Evolutionary conservation across 1,284 basidiomycete species (phyloP).

Genomic region (Meripilus lineatus): DNA sequence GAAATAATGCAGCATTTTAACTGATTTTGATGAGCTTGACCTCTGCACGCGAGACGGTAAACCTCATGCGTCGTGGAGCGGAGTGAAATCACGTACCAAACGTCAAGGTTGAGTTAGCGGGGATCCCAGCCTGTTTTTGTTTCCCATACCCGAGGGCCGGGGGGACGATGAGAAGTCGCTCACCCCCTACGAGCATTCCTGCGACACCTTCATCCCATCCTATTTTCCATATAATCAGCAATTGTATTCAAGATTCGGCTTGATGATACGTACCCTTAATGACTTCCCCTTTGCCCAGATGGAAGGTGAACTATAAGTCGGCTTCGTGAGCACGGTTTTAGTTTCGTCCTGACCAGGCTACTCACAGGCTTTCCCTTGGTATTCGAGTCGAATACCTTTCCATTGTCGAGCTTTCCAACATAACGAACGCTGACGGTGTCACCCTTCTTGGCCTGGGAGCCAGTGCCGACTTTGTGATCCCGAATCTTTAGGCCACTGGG

Average conservation of each 20-base stretch:
- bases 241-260: slow-evolving; percentile 5
- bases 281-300: slow-evolving; percentile 73
- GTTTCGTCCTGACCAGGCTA: slow-evolving; percentile 22
- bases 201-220: slow-evolving; percentile 90
- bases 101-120: slow-evolving; percentile 62
- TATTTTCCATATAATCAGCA: slow-evolving; percentile 20
- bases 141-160: slow-evolving; percentile 69
- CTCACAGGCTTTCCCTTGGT: slow-evolving; percentile 81
- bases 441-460: slow-evolving; percentile 83
- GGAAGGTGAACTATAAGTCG: slow-evolving; percentile 69
- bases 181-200: slow-evolving; percentile 91
- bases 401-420: slow-evolving; percentile 83
- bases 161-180: slow-evolving; percentile 80
- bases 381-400: slow-evolving; percentile 89
- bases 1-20: slow-evolving; percentile 33
- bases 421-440: slow-evolving; percentile 85
- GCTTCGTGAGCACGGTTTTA: slow-evolving; percentile 8
- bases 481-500: slow-evolving; percentile 75
- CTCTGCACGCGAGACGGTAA: slow-evolving; percentile 42
- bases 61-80: background rate
- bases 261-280: slow-evolving; percentile 16
- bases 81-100: slow-evolving; percentile 52
- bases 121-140: slow-evolving; percentile 47
- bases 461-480: slow-evolving; percentile 77
- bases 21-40: slow-evolving; percentile 70